Conservation (phyloP, 257 asterid species). For the Catharanthus roseus region DNA sequence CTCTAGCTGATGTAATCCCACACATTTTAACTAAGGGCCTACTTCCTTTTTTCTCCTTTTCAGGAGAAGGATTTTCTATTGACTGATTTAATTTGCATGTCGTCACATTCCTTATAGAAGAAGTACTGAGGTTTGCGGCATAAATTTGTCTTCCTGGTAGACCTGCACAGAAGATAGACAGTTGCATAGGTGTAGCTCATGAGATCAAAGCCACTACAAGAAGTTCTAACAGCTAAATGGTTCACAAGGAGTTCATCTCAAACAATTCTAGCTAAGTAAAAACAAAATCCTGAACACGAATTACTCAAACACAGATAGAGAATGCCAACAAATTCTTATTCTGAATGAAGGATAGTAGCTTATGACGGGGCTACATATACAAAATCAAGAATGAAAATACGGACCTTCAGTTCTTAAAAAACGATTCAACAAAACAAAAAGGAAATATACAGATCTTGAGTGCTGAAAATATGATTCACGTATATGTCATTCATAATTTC, state of each 20-base stretch:
- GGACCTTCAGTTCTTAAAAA: neutral
- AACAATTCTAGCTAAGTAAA: neutral
- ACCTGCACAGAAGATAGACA: slow-evolving; percentile 25
- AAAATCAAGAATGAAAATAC: neutral
- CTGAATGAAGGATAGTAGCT: neutral
- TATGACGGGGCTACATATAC: neutral
- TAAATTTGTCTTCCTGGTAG: slow-evolving; percentile 21
- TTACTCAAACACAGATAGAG: neutral
- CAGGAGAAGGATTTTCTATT: slow-evolving; percentile 20
- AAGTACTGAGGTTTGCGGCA: slow-evolving; percentile 19
- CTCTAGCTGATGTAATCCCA: slow-evolving; percentile 79
- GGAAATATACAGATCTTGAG: neutral
- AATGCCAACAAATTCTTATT: neutral
- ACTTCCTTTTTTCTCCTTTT: slow-evolving; percentile 27
- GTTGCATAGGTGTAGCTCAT: neutral
- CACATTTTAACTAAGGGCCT: slow-evolving; percentile 84
- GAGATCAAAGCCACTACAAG: neutral
- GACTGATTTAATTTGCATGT: slow-evolving; percentile 29
- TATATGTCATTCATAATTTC: neutral
- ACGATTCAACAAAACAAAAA: neutral
- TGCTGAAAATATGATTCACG: neutral
- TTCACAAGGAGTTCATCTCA: neutral
- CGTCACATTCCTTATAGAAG: slow-evolving; percentile 26
- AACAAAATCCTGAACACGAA: neutral
- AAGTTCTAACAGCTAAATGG: neutral